phyloP scores from a whole-genome alignment of 1,284 basidiomycete genomes.

The Ustilago trichophora region DNA sequence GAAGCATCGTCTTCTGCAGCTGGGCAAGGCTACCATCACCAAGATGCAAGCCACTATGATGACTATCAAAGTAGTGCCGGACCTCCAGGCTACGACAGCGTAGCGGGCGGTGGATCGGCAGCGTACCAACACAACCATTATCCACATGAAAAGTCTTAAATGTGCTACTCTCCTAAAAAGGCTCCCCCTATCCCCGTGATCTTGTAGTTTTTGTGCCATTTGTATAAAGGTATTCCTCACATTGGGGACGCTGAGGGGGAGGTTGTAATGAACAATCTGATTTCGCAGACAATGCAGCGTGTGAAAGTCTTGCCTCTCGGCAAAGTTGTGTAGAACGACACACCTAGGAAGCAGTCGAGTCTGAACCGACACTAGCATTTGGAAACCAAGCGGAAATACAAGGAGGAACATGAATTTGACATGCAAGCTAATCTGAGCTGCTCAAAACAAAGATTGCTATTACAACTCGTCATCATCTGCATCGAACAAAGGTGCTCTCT shows the following conservation, averaged over 20 bases:
- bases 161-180: too few relatives aligned
- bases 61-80: conserved; percentile 30
- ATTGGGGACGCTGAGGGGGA: not conserved
- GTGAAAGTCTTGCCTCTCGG: too few relatives aligned
- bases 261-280: conserved; percentile 1
- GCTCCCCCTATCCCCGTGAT: too few relatives aligned
- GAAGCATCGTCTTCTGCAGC: conserved; percentile 6
- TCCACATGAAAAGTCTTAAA: conserved; percentile 27
- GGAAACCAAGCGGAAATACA: too few relatives aligned
- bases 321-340: too few relatives aligned
- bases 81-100: conserved; percentile 39
- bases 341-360: not conserved
- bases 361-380: too few relatives aligned
- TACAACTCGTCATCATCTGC: conserved; percentile 46
- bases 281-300: not conserved
- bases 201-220: not conserved
- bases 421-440: not conserved
- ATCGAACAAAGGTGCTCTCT: conserved; percentile 38
- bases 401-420: too few relatives aligned
- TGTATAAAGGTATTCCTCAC: too few relatives aligned
- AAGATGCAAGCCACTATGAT: conserved; percentile 19
- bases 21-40: conserved; percentile 1
- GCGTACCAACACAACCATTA: conserved; percentile 30
- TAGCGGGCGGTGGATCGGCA: conserved; percentile 3
- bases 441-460: not conserved